Base-by-base conservation (phyloP, 2,329 filamentous ascomycete genomes). In the Penicillium frequentans region DNA sequence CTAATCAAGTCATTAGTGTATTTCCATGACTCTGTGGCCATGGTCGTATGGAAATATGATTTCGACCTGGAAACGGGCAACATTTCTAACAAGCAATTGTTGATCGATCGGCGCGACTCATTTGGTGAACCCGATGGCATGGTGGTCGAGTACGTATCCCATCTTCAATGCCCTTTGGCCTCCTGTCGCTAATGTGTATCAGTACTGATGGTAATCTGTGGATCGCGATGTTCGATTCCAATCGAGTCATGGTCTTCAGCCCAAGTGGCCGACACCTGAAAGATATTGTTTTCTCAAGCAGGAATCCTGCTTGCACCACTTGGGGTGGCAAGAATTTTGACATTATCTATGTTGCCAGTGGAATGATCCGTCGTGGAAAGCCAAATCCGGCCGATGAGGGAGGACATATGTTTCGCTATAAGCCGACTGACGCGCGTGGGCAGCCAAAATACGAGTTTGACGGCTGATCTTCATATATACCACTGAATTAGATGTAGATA, bases 51-150 rank as follows among this genome's bases (percentile, higher is more conserved):
- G 53, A 67, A 66, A 10, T 73, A 66, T 53, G 70, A 74, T 49
- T 75, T 72, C 52, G 69, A 73, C 52, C 55, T 69, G 4, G 69
- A 70, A 50, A 64, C 60, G 1, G 72, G 71, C 8, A 60, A 42
- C 29, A 68, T 74, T 35, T 68, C 69, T 1, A 73, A 73, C 52
- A 59, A 65, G 49, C 64, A 64, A 3, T 26, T 69, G 6, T 52
- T 71, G 21, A 63, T 72, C 35, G 69, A 72, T 53, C 59, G 66
- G 35, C 54, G 67, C 19, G 52, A 49, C 3, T 67, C 62, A 1
- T 70, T 56, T 54, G 72, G 68, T 16, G 72, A 75, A 53, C 73
- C 72, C 1, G 73, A 76, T 62, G 73, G 73, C 5, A 74, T 75
- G 71, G 71, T 75, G 3, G 63, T 74, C 7, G 73, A 75, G 73